These are phyloP conservation scores for Boletus reticulatus DNA, from an alignment of 768 basidiomycete species.

Conservation along the genomic window DNA sequence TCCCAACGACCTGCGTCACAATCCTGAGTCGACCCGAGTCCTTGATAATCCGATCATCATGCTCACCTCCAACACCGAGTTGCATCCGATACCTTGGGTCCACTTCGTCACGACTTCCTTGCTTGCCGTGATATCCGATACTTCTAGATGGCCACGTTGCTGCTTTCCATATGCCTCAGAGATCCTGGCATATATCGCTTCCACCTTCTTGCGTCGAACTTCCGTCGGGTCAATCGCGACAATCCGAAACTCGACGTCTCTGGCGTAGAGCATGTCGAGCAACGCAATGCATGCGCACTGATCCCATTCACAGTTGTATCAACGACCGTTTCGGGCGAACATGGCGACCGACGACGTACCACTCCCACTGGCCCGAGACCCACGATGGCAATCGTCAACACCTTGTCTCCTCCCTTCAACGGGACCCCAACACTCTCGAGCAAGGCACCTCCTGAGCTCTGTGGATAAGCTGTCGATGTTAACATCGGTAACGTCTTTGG, in stretches of 20 bases:
- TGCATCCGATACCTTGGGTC: slow-evolving; percentile 60
- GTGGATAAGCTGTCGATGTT: slow-evolving; percentile 59
- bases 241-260: slow-evolving; percentile 49
- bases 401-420: slow-evolving; percentile 45
- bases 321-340: not conserved
- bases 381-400: slow-evolving; percentile 61
- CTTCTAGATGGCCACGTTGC: slow-evolving; percentile 43
- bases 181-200: slow-evolving; percentile 54
- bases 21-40: not conserved
- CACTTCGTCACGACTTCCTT: slow-evolving; percentile 47
- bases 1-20: slow-evolving; percentile 60
- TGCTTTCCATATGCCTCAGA: slow-evolving; percentile 34
- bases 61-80: slow-evolving; percentile 64
- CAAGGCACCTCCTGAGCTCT: slow-evolving; percentile 12
- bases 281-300: slow-evolving; percentile 63
- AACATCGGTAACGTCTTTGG: slow-evolving; percentile 65
- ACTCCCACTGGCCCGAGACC: slow-evolving; percentile 81
- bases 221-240: slow-evolving; percentile 64
- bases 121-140: slow-evolving; percentile 50
- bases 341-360: slow-evolving; percentile 29
- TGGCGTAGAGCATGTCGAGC: slow-evolving; percentile 54
- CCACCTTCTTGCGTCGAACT: slow-evolving; percentile 56
- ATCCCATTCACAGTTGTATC: not conserved
- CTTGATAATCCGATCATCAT: not conserved
- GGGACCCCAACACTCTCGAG: slow-evolving; percentile 11